Conservation (phyloP, 345 rosid genomes). For the Diplotaxis tenuifolia region DNA sequence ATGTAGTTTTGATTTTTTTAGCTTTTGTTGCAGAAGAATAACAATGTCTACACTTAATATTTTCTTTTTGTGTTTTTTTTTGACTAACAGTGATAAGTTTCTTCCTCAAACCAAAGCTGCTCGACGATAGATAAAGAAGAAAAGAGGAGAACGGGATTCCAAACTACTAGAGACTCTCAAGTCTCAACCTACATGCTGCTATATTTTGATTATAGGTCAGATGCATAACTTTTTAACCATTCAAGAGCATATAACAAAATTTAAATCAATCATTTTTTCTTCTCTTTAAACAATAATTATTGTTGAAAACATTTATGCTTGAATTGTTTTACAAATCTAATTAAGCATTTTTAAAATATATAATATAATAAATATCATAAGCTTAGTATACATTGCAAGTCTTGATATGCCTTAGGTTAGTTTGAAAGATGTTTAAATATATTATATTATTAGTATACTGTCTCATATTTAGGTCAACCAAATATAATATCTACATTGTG, state of each 20-base stretch:
- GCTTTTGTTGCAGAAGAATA: no score
- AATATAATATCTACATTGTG: no score
- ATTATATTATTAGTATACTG: no score
- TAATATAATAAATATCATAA: no score
- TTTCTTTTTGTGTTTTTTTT: no score
- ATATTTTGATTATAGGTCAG: background rate
- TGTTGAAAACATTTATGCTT: background rate
- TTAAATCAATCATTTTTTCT: background rate
- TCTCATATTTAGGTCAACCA: no score
- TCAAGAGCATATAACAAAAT: background rate
- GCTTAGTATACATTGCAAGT: no score
- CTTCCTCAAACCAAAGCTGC: background rate
- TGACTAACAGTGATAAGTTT: no score
- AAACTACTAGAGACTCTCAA: background rate
- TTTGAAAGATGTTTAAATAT: no score
- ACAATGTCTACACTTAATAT: no score
- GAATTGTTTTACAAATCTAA: background rate
- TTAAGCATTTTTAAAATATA: no score
- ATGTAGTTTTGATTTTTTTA: background rate
- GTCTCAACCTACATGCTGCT: background rate
- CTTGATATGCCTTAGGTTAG: no score
- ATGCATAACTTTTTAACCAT: background rate
- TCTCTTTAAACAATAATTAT: background rate
- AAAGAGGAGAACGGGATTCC: background rate
- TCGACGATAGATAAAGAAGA: background rate